A percentile compares a stretch with the other conserved stretches of the same genome.
Conservation (phyloP, 2,329 filamentous ascomycete genomes). For the Emergomyces pasteurianus region DNA sequence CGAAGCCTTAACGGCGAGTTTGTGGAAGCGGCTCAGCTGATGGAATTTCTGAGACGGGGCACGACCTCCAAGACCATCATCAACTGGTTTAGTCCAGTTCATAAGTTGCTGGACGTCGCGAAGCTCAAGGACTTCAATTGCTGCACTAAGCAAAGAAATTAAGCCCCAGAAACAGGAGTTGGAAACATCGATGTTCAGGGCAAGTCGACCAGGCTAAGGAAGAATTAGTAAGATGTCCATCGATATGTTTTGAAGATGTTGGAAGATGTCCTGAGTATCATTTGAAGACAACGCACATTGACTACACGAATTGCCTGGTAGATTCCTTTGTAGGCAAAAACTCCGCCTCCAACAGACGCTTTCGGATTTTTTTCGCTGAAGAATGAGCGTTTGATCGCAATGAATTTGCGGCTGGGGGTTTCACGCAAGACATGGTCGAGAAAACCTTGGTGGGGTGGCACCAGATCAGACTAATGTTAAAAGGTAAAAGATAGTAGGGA, state of each 20-base stretch:
- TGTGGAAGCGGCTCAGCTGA: slow-evolving; percentile 21
- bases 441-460: slow-evolving; percentile 45
- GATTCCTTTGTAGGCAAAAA: slow-evolving; percentile 77
- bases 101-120: slow-evolving; percentile 23
- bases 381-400: slow-evolving; percentile 70
- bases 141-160: slow-evolving; percentile 24
- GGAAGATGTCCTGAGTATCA: too few relatives aligned
- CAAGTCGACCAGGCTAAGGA: slow-evolving; percentile 48
- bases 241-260: background rate
- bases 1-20: slow-evolving; percentile 26
- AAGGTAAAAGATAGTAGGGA: background rate
- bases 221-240: slow-evolving; percentile 15
- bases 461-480: background rate
- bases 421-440: slow-evolving; percentile 82
- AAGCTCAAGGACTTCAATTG: slow-evolving; percentile 22
- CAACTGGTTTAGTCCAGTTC: slow-evolving; percentile 13
- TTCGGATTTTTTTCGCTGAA: slow-evolving; percentile 48
- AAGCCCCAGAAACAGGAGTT: slow-evolving; percentile 78
- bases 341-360: slow-evolving; percentile 47
- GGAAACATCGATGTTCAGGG: slow-evolving; percentile 81
- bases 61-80: slow-evolving; percentile 13
- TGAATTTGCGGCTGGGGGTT: slow-evolving; percentile 54
- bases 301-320: slow-evolving; percentile 76
- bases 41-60: slow-evolving; percentile 14
- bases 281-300: slow-evolving; percentile 34